Evolutionary conservation across 75 land plant species (phyloP).

Genomic region (Ceratopteris richardii): DNA sequence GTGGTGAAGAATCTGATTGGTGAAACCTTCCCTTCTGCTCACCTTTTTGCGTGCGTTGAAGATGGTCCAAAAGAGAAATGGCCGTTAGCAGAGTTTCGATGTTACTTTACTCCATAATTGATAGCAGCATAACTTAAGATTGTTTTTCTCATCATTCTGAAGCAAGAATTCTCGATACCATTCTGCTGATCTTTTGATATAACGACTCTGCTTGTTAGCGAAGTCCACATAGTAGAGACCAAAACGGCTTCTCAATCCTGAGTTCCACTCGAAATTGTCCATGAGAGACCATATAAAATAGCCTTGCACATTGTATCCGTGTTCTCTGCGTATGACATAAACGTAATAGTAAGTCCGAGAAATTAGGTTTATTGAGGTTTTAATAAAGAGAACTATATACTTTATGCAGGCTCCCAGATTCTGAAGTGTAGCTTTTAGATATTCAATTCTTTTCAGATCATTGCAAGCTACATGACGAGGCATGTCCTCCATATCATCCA

Average conservation of each 20-base stretch:
- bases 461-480: neutral
- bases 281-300: conserved; percentile 20
- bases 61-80: too few species aligned
- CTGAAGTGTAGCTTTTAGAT: neutral
- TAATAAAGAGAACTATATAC: neutral
- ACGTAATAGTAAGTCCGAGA: neutral
- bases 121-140: too few species aligned
- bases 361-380: too few species aligned
- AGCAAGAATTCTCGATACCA: conserved; percentile 9
- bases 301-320: conserved; percentile 2
- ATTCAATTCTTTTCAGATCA: conserved; percentile 2
- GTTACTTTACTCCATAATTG: too few species aligned
- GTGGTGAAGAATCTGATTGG: too few species aligned
- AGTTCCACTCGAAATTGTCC: conserved; percentile 25
- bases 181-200: conserved; percentile 10
- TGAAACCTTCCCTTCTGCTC: too few species aligned
- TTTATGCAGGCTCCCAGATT: neutral
- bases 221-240: conserved; percentile 21
- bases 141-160: too few species aligned
- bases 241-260: conserved; percentile 10
- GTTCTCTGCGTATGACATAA: neutral
- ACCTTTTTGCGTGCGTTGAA: too few species aligned
- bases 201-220: conserved; percentile 5
- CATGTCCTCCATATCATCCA: neutral
- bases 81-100: too few species aligned